Evolutionary conservation across 371 early-diverging fungal species (phyloP).

Genomic region (Vittaforma corneae): DNA sequence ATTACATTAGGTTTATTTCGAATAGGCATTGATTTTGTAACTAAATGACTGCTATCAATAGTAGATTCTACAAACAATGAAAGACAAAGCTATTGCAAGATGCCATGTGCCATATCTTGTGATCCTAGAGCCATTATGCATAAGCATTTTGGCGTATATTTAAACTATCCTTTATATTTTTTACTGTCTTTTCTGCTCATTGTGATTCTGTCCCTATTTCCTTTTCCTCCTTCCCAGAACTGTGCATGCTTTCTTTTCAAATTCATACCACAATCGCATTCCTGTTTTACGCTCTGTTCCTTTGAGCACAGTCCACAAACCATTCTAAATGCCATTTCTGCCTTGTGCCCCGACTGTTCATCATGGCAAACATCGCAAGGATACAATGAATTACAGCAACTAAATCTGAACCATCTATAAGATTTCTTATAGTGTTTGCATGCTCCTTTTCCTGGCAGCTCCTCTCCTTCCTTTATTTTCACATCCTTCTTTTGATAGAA

Average conservation of each 20-base stretch:
- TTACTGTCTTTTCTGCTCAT: conserved; percentile 71
- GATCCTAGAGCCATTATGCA: too few species aligned
- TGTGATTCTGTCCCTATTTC: conserved; percentile 66
- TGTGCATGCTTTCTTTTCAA: conserved; percentile 60
- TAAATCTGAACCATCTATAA: conserved; percentile 84
- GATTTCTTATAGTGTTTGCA: conserved; percentile 82
- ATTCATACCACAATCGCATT: conserved; percentile 63
- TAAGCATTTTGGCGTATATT: too few species aligned
- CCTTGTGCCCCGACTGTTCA: conserved; percentile 62
- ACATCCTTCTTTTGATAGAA: conserved; percentile 59
- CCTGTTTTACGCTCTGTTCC: conserved; percentile 65
- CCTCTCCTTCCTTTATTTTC: conserved; percentile 47
- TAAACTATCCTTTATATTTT: conserved; percentile 58
- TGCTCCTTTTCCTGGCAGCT: conserved; percentile 63
- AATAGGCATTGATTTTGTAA: too few species aligned
- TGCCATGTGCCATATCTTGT: too few species aligned
- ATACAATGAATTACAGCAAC: conserved; percentile 72
- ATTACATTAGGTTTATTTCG: too few species aligned
- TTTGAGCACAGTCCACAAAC: conserved; percentile 79
- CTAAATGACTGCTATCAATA: too few species aligned
- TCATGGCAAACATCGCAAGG: conserved; percentile 88
- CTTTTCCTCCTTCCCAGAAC: conserved; percentile 92
- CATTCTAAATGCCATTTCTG: conserved; percentile 65
- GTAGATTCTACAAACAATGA: too few species aligned
- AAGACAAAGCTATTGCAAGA: too few species aligned